A percentile compares a stretch with the other conserved stretches of the same genome.
Conservation (phyloP, 2,329 filamentous ascomycete species). For the Neophaeococcomyces aloes region DNA sequence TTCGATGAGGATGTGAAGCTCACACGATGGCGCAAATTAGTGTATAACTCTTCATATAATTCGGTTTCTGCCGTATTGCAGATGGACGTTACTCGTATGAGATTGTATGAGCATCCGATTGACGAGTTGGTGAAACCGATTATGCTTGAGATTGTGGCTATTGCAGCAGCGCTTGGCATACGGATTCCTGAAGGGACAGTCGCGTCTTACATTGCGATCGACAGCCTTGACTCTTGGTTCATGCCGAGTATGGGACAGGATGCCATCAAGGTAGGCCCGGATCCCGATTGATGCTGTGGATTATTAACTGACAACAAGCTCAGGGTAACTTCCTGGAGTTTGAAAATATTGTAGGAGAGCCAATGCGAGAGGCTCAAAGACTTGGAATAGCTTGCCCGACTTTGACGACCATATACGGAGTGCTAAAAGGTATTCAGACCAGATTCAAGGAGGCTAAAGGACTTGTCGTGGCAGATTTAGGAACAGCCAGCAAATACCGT, state of each 20-base stretch:
- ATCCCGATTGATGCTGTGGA: no score
- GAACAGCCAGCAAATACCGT: neutral
- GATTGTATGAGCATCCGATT: conserved; percentile 36
- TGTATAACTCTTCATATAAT: conserved; percentile 44
- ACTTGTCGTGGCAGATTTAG: neutral
- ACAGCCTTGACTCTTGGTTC: conserved; percentile 40
- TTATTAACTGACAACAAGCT: no score
- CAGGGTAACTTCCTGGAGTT: conserved; percentile 38
- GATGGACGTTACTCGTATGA: conserved; percentile 43
- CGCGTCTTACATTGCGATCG: conserved; percentile 37
- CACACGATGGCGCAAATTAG: conserved; percentile 31
- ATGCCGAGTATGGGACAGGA: conserved; percentile 48
- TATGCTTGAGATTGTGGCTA: conserved; percentile 37
- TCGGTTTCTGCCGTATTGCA: conserved; percentile 42
- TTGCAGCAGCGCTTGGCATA: conserved; percentile 36
- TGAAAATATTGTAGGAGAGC: conserved; percentile 48
- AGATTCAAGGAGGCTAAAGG: conserved; percentile 22
- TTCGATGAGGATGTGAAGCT: conserved; percentile 28
- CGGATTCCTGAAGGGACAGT: conserved; percentile 35
- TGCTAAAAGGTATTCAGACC: conserved; percentile 24
- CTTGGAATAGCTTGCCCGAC: conserved; percentile 34
- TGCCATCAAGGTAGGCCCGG: no score
- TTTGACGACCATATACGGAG: conserved; percentile 22
- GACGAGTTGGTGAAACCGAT: conserved; percentile 42
- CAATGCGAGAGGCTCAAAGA: conserved; percentile 41